Evolutionary conservation across 2,329 filamentous ascomycete genomes (phyloP).

Genomic region (Aspergillus japonicus): DNA sequence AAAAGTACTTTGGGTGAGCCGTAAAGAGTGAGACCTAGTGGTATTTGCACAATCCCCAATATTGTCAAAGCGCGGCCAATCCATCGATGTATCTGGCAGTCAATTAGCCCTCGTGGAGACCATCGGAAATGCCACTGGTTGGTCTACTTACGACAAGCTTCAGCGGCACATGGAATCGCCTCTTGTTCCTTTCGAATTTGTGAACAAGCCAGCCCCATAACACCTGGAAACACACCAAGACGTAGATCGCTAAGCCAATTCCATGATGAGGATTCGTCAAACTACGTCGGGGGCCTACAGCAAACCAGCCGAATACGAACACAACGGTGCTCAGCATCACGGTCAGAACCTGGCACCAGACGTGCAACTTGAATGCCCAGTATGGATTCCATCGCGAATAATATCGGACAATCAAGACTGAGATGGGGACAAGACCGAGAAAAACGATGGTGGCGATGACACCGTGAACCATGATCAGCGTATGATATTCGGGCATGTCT

Average conservation of each 20-base stretch:
- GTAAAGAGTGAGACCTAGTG: constrained; percentile 85
- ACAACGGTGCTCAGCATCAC: constrained; percentile 62
- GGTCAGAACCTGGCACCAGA: constrained; percentile 62
- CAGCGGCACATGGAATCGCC: constrained; percentile 55
- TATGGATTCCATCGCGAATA: constrained; percentile 55
- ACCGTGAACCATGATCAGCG: constrained; percentile 59
- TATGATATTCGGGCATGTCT: constrained; percentile 58
- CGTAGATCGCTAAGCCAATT: constrained; percentile 64
- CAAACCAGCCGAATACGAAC: constrained; percentile 62
- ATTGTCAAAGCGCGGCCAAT: constrained; percentile 73
- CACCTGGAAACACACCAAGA: constrained; percentile 59
- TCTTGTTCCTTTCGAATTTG: constrained; percentile 52
- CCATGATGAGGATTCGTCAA: constrained; percentile 67
- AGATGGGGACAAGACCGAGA: constrained; percentile 58
- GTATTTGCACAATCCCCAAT: constrained; percentile 81
- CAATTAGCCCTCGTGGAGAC: constrained; percentile 27
- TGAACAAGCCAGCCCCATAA: constrained; percentile 60
- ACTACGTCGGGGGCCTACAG: constrained; percentile 60
- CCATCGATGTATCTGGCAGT: constrained; percentile 80
- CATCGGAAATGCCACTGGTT: not conserved
- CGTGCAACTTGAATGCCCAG: constrained; percentile 59
- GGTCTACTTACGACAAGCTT: constrained; percentile 54
- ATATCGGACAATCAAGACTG: constrained; percentile 61
- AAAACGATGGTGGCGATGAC: constrained; percentile 62
- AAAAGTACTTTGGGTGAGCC: constrained; percentile 84